Base-by-base conservation (phyloP, 345 rosid genomes). In the Euphorbia tirucalli region DNA sequence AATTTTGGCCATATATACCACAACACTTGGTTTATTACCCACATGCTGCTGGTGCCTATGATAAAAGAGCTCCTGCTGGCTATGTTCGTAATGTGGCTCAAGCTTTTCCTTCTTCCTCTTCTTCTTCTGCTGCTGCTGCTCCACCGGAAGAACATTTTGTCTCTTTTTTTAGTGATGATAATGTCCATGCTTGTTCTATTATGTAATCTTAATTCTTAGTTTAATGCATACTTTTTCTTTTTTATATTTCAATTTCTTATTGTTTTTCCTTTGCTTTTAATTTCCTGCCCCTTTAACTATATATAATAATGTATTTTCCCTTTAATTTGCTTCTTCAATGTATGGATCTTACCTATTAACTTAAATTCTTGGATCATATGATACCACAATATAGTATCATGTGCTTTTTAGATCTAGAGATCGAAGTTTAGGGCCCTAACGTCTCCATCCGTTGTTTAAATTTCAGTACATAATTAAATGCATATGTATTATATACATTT, bases 1-100 rank as follows among this genome's bases (percentile, higher is more conserved):
- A 90, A 67, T 83, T 87, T 60, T 90, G 95, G 95, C 95, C 95
- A 9, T 90, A 90, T 64, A 78, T 90, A 30, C 88, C 90, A 4
- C 95, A 90, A 65, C 89, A 90, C 59, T 68, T 90, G 13, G 92
- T 80, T 6, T 65, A 78, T 71, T 77, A 85, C 63, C 95, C 95
- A 8, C 75, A 85, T n/a, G 87, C 65, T 2, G 7, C 87, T 0
- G 86, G 87, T 10, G 90, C 72, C 30, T 90, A 90, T 18, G 92
- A 90, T 81, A 86, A 86, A 61, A 75, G 72, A 66, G 95, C 95
- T 6, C 95, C 95, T 0, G 65, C 92, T 0, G 92, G 95, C 32
- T 74, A 37, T 49, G 90, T 87, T 61, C 83, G 90, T 8, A 87
- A 89, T 61, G 85, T 78, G 7, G 85, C 74, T 7, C 92, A 86